These are phyloP conservation scores for Penicillium glabrum DNA, from an alignment of 2,329 filamentous ascomycete genomes.

Conservation along the genomic window DNA sequence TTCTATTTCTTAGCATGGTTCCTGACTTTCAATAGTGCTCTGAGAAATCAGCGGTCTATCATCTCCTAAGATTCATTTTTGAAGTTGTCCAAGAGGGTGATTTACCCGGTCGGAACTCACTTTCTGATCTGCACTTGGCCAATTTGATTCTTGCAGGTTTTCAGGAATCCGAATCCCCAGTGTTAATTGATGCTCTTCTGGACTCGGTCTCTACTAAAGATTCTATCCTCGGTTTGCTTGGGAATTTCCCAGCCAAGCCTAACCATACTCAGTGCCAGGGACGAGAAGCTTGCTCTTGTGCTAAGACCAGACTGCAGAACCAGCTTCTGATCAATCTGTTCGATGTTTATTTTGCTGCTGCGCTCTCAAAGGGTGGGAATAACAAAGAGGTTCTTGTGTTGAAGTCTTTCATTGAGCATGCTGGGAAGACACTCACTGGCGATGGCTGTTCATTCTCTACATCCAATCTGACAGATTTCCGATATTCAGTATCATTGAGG, in stretches of 20 bases:
- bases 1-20: background rate
- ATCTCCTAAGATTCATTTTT: constrained; percentile 24
- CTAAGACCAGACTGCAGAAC: constrained; percentile 22
- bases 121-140: constrained; percentile 24
- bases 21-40: constrained; percentile 13
- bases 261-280: constrained; percentile 20
- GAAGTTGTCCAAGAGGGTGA: constrained; percentile 17
- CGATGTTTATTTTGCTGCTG: constrained; percentile 22
- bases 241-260: constrained; percentile 21
- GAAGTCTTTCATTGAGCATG: constrained; percentile 20
- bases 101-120: background rate
- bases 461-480: constrained; percentile 8
- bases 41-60: constrained; percentile 21
- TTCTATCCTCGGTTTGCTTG: constrained; percentile 15
- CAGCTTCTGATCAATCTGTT: constrained; percentile 26
- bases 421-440: constrained; percentile 8
- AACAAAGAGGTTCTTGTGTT: constrained; percentile 14
- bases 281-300: constrained; percentile 18
- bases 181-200: constrained; percentile 7
- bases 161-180: constrained; percentile 10
- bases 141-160: constrained; percentile 25
- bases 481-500: constrained; percentile 8
- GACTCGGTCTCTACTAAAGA: constrained; percentile 16
- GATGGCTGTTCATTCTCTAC: constrained; percentile 19
- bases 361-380: constrained; percentile 9